These are phyloP conservation scores for Aspergillus brunneoviolaceus DNA, from an alignment of 2,329 filamentous ascomycete species.

Conservation along the genomic window DNA sequence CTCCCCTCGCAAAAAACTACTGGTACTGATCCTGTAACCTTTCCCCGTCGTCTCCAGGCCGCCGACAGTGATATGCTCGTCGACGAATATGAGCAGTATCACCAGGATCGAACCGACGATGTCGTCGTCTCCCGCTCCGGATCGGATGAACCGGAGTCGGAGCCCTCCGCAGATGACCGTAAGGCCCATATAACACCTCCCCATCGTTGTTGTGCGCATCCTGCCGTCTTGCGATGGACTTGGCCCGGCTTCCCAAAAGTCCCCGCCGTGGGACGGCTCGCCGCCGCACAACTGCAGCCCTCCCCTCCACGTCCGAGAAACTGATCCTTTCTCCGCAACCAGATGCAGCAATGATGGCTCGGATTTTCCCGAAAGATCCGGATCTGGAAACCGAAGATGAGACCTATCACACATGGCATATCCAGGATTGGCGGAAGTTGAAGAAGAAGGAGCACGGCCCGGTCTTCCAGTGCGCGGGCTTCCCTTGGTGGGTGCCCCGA, in stretches of 20 bases:
- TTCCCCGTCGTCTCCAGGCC: constrained; percentile 44
- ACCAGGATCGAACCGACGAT: constrained; percentile 62
- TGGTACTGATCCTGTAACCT: constrained; percentile 20
- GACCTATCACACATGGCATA: constrained; percentile 77
- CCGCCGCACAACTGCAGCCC: neutral
- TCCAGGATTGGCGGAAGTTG: constrained; percentile 76
- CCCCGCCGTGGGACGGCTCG: constrained; percentile 13
- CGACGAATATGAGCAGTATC: constrained; percentile 57
- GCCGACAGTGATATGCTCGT: constrained; percentile 62
- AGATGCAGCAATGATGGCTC: constrained; percentile 84
- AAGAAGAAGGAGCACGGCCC: constrained; percentile 84
- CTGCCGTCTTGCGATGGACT: neutral
- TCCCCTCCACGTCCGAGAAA: constrained; percentile 2
- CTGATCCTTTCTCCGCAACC: constrained; percentile 21
- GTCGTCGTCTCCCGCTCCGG: constrained; percentile 63
- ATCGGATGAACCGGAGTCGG: constrained; percentile 56
- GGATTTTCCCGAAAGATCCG: constrained; percentile 71
- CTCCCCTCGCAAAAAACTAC: neutral
- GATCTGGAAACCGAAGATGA: constrained; percentile 80
- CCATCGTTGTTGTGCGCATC: constrained; percentile 1
- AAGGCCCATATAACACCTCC: constrained; percentile 26
- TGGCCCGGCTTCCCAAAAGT: constrained; percentile 1
- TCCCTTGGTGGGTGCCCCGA: constrained; percentile 70
- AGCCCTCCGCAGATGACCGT: constrained; percentile 60
- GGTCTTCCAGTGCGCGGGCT: constrained; percentile 78